Evolutionary conservation across 352 stramenopile species (phyloP).

Genomic region (Phytophthora megakarya): DNA sequence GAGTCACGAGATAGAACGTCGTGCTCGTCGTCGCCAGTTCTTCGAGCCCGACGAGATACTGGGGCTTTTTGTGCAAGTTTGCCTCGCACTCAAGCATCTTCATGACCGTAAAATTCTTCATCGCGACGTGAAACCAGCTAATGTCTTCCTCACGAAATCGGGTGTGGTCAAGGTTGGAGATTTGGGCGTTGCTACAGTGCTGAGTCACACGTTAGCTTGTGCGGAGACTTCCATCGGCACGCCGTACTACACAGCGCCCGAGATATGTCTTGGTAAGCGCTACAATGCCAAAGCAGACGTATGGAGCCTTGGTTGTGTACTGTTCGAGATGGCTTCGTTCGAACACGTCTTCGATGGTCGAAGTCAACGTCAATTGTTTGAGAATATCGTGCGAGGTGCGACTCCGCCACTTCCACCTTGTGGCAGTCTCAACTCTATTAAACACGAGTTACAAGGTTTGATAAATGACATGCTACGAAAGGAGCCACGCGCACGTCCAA

Average conservation of each 20-base stretch:
- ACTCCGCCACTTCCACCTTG: constrained; percentile 21
- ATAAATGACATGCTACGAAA: constrained; percentile 66
- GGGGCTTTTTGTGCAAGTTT: constrained; percentile 69
- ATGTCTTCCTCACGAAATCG: constrained; percentile 79
- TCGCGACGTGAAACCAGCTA: constrained; percentile 87
- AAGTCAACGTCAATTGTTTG: constrained; percentile 77
- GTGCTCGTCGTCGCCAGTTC: constrained; percentile 13
- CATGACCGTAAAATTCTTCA: constrained; percentile 88
- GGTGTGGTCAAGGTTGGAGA: constrained; percentile 79
- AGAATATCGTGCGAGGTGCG: constrained; percentile 59
- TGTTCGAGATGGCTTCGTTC: constrained; percentile 93
- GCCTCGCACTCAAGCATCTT: constrained; percentile 81
- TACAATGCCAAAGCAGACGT: constrained; percentile 96
- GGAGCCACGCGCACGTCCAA: constrained; percentile 62
- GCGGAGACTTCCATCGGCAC: constrained; percentile 78
- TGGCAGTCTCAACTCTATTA: constrained; percentile 21
- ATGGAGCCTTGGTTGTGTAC: constrained; percentile 93
- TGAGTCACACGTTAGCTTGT: constrained; percentile 75
- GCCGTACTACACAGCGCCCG: constrained; percentile 94
- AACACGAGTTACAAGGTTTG: constrained; percentile 37
- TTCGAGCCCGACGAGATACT: constrained; percentile 54
- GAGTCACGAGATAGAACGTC: constrained; percentile 52
- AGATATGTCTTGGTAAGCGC: constrained; percentile 91
- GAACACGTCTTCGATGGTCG: constrained; percentile 89
- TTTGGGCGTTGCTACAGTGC: constrained; percentile 77